Evolutionary conservation across 169 alveolate genomes (phyloP).

Genomic region (Babesia ovis): DNA sequence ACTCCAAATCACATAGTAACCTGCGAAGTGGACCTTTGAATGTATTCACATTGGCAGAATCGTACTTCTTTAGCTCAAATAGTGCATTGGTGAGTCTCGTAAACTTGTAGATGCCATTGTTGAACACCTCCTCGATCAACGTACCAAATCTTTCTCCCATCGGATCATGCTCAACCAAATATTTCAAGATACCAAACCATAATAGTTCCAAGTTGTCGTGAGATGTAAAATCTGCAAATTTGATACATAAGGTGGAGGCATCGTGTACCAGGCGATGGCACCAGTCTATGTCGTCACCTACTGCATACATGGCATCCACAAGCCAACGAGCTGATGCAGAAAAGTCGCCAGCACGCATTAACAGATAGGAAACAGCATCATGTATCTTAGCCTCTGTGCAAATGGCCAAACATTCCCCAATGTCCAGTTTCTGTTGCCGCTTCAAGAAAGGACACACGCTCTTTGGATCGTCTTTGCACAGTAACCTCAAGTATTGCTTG

Average conservation of each 20-base stretch:
- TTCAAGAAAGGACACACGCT: conserved; percentile 49
- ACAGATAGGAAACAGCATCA: conserved; percentile 54
- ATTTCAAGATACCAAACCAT: conserved; percentile 49
- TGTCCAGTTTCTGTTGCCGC: conserved; percentile 41
- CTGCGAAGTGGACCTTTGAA: conserved; percentile 26
- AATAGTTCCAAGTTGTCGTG: conserved; percentile 40
- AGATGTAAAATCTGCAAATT: conserved; percentile 9
- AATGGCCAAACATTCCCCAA: conserved; percentile 29
- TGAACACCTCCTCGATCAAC: conserved; percentile 45
- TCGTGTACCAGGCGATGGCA: conserved; percentile 35
- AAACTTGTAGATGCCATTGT: conserved; percentile 42
- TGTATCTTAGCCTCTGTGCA: conserved; percentile 44
- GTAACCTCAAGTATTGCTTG: conserved; percentile 36
- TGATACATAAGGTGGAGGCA: conserved; percentile 32
- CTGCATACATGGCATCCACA: conserved; percentile 14
- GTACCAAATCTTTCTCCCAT: neutral
- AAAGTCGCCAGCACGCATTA: conserved; percentile 56
- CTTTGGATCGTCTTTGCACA: conserved; percentile 38
- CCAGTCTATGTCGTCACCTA: conserved; percentile 21
- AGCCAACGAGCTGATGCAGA: conserved; percentile 44
- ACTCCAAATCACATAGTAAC: conserved; percentile 38
- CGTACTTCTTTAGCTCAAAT: conserved; percentile 35
- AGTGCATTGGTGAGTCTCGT: conserved; percentile 35
- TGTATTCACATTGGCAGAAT: conserved; percentile 10
- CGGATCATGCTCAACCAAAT: neutral